These are phyloP conservation scores for Metschnikowia peoriensis DNA, from an alignment of 805 yeast species.

Conservation along the genomic window DNA sequence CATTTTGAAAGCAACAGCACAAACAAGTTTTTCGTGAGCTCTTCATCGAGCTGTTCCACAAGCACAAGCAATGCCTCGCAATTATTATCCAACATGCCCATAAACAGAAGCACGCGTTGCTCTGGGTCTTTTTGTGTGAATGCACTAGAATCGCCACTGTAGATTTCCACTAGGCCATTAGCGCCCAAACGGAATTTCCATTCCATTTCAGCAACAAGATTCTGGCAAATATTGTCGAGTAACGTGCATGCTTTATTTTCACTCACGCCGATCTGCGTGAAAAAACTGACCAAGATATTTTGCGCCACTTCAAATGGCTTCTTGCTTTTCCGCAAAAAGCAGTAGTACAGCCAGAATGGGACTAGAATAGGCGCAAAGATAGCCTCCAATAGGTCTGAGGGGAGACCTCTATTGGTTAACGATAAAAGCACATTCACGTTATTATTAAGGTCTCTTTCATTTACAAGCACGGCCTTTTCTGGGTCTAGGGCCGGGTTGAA, in stretches of 20 bases:
- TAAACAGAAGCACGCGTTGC: conserved; percentile 27
- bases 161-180: conserved; percentile 35
- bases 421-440: conserved; percentile 65
- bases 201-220: conserved; percentile 27
- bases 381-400: conserved; percentile 23
- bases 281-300: conserved; percentile 39
- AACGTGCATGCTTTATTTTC: conserved; percentile 16
- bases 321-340: conserved; percentile 29
- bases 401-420: conserved; percentile 43
- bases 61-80: conserved; percentile 36
- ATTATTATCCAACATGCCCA: conserved; percentile 27
- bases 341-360: conserved; percentile 46
- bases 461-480: conserved; percentile 28
- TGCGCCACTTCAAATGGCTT: conserved; percentile 36
- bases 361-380: conserved; percentile 31
- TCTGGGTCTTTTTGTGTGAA: conserved; percentile 18
- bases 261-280: conserved; percentile 22
- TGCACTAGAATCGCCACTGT: neutral
- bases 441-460: conserved; percentile 56
- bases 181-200: conserved; percentile 47
- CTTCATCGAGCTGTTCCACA: conserved; percentile 50
- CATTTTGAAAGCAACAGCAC: conserved; percentile 56
- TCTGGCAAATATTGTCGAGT: conserved; percentile 33
- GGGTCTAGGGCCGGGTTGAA: conserved; percentile 34
- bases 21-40: conserved; percentile 47